Conservation (phyloP, 257 asterid species). For the Fraxinus americana region DNA sequence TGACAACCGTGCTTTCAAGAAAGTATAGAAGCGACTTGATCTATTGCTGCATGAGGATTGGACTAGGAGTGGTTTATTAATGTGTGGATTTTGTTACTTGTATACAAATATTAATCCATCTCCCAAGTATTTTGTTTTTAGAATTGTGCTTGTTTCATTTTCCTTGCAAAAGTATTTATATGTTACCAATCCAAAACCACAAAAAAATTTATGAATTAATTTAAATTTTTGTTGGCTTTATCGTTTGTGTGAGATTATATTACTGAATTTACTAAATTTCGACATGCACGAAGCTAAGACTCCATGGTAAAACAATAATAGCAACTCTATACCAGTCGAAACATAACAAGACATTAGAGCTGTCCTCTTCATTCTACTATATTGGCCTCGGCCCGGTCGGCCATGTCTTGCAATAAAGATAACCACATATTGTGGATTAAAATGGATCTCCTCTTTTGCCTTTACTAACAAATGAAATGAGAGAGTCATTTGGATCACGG, state of each 20-base stretch:
- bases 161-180: neutral
- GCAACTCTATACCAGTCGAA: neutral
- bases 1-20: conserved; percentile 16
- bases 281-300: neutral
- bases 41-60: neutral
- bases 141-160: neutral
- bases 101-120: neutral
- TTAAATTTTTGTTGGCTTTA: neutral
- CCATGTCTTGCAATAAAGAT: conserved; percentile 6
- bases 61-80: neutral
- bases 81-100: neutral
- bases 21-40: conserved; percentile 14
- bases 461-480: conserved; percentile 12
- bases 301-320: neutral
- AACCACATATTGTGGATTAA: conserved; percentile 8
- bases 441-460: conserved; percentile 12
- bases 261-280: no score
- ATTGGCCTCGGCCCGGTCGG: neutral
- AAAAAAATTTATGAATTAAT: neutral
- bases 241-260: no score
- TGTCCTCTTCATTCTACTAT: neutral
- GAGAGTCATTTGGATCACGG: conserved; percentile 34
- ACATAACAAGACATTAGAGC: neutral
- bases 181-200: neutral
- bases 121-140: neutral